Evolutionary conservation across 2,329 filamentous ascomycete species (phyloP).

Genomic region (Botrytis byssoidea): DNA sequence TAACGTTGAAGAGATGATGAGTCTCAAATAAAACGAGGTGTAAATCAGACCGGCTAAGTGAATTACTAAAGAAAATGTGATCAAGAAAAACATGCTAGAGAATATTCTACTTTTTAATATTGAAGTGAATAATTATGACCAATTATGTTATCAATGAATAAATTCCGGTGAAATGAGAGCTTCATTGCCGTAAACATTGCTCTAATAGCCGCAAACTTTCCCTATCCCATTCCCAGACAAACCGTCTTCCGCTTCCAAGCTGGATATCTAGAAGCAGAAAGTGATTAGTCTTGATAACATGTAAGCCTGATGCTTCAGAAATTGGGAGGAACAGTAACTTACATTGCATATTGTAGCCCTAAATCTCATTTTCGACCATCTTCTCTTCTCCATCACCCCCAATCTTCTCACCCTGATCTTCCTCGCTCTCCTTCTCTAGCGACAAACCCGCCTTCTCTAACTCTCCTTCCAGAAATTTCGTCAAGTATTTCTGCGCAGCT

Average conservation of each 20-base stretch:
- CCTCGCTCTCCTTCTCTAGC: background rate
- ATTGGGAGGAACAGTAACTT: background rate
- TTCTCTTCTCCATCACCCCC: background rate
- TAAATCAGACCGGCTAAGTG: background rate
- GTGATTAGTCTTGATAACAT: background rate
- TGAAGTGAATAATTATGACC: background rate
- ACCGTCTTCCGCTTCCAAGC: background rate
- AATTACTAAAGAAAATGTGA: background rate
- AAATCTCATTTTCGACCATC: background rate
- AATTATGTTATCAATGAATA: no score
- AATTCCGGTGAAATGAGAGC: background rate
- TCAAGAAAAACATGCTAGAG: background rate
- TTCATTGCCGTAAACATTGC: background rate
- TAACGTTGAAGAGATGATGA: no score
- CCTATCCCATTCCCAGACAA: background rate
- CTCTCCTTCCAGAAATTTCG: background rate
- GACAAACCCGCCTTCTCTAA: background rate
- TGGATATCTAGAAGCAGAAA: background rate
- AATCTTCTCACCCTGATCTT: background rate
- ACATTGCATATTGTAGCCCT: background rate
- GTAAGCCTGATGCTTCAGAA: background rate
- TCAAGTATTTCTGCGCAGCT: accelerated
- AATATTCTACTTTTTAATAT: accelerated
- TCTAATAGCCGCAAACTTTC: background rate
- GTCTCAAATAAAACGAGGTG: no score